phyloP scores from a whole-genome alignment of 305 asterid species.

The Caryopteris hybrid region DNA sequence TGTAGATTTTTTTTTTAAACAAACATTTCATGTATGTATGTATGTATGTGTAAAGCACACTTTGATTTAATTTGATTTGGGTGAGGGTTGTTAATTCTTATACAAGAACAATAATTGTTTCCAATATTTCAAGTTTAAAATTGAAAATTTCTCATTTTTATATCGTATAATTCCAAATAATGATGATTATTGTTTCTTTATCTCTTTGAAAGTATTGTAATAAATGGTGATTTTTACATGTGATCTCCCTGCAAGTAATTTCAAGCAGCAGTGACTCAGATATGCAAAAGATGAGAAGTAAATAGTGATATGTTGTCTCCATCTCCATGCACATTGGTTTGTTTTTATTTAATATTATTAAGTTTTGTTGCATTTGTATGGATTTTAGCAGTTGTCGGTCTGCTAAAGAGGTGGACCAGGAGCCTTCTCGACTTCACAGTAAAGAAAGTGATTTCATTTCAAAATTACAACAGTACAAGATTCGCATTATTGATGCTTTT shows the following conservation, averaged over 20 bases:
- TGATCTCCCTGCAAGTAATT: slow-evolving; percentile 17
- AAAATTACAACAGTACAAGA: slow-evolving; percentile 21
- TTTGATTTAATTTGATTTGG: background rate
- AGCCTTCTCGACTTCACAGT: too few species aligned
- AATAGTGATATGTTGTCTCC: slow-evolving; percentile 25
- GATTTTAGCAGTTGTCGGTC: slow-evolving; percentile 50
- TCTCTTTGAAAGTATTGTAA: too few species aligned
- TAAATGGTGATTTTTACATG: slow-evolving; percentile 22
- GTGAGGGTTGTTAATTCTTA: slow-evolving; percentile 9
- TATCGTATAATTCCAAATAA: too few species aligned
- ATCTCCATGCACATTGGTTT: slow-evolving; percentile 18
- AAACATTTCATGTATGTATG: slow-evolving; percentile 10
- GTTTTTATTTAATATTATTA: background rate
- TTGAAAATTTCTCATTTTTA: too few species aligned
- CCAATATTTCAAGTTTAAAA: too few species aligned
- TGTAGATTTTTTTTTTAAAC: background rate
- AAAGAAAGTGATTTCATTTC: slow-evolving; percentile 28
- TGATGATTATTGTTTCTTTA: too few species aligned
- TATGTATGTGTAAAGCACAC: slow-evolving; percentile 19
- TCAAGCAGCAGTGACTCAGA: slow-evolving; percentile 36
- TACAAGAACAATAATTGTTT: background rate
- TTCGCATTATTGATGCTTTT: slow-evolving; percentile 35
- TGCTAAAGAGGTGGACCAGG: slow-evolving; percentile 31
- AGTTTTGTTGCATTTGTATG: slow-evolving; percentile 13
- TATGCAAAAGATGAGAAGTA: slow-evolving; percentile 23